phyloP scores from a whole-genome alignment of 2,329 filamentous ascomycete species.

The Talaromyces sp. region DNA sequence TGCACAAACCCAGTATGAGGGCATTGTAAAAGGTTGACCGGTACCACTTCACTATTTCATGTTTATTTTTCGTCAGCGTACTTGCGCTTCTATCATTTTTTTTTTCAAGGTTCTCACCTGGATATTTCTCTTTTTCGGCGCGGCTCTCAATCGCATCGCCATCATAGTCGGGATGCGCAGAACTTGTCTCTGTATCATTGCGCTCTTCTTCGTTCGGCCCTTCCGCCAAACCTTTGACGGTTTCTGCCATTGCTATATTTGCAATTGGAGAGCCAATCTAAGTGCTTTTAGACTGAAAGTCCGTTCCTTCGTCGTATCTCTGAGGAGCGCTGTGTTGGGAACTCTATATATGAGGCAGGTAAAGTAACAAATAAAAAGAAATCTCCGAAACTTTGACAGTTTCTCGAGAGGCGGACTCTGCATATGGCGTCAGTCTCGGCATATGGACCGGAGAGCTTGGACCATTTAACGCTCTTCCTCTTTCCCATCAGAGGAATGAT shows the following conservation, averaged over 20 bases:
- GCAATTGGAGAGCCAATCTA: background rate
- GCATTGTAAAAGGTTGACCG: constrained; percentile 70
- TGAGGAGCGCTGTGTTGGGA: background rate
- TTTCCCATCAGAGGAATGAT: background rate
- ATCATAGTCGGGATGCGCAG: background rate
- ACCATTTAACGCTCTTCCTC: background rate
- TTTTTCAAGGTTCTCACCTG: constrained; percentile 9
- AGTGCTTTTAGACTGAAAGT: background rate
- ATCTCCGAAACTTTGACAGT: background rate
- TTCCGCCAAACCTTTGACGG: background rate
- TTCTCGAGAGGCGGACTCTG: background rate
- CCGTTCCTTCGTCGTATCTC: background rate
- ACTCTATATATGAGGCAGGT: background rate
- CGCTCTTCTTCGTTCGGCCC: background rate
- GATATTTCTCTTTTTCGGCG: background rate
- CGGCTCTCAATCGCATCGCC: background rate
- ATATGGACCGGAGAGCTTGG: background rate
- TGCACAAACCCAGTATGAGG: constrained; percentile 65
- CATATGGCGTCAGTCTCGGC: background rate
- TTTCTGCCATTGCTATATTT: background rate
- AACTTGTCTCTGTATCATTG: background rate
- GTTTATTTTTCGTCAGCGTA: background rate
- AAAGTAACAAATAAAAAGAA: background rate
- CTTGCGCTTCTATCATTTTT: background rate
- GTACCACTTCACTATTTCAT: constrained; percentile 60